phyloP scores from a whole-genome alignment of 1,284 basidiomycete species.

The Irpex sp. region DNA sequence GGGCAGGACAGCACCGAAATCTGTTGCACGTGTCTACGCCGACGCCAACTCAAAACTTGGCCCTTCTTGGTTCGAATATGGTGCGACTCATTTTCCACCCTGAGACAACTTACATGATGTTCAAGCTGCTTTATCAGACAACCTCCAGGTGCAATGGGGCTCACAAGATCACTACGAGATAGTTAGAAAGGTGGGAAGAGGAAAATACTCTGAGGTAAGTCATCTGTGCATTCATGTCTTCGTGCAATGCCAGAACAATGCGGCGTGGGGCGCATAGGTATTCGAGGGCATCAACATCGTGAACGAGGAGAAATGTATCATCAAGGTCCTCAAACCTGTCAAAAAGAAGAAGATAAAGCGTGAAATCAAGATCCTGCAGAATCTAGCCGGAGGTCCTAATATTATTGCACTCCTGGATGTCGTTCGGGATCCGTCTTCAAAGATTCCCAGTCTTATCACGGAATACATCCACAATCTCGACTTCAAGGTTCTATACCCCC shows the following conservation, averaged over 20 bases:
- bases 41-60: slow-evolving; percentile 74
- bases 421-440: slow-evolving; percentile 90
- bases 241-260: background rate
- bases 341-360: slow-evolving; percentile 99
- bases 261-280: slow-evolving; percentile 55
- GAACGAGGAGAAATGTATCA: slow-evolving; percentile 94
- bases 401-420: slow-evolving; percentile 89
- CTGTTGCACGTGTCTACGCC: slow-evolving; percentile 71
- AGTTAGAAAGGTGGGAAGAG: slow-evolving; percentile 93
- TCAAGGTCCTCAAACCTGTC: slow-evolving; percentile 98
- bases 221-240: slow-evolving; percentile 1
- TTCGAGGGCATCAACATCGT: slow-evolving; percentile 97
- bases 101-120: slow-evolving; percentile 9
- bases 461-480: slow-evolving; percentile 99
- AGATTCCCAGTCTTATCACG: slow-evolving; percentile 97
- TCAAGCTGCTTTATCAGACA: slow-evolving; percentile 52
- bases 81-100: slow-evolving; percentile 34
- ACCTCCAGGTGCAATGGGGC: slow-evolving; percentile 92
- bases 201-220: slow-evolving; percentile 92
- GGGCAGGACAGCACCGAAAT: slow-evolving; percentile 65
- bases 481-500: slow-evolving; percentile 96
- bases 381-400: slow-evolving; percentile 94
- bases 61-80: slow-evolving; percentile 80
- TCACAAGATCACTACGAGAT: slow-evolving; percentile 99
- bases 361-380: slow-evolving; percentile 98